These are phyloP conservation scores for Penicillium soppii DNA, from an alignment of 495 filamentous ascomycete species.

Conservation along the genomic window DNA sequence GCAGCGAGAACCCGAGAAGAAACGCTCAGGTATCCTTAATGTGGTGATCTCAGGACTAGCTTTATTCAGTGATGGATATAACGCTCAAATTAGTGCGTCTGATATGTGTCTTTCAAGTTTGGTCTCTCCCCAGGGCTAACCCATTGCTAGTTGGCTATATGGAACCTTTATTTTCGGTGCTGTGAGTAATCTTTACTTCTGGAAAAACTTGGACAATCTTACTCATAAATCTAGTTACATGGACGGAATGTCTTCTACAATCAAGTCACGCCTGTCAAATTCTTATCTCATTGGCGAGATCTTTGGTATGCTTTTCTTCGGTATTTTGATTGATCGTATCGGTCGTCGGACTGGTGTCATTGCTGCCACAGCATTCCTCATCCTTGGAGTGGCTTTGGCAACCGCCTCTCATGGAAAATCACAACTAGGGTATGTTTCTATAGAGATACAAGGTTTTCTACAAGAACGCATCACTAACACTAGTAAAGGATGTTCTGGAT, in stretches of 20 bases:
- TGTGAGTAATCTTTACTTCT: constrained; percentile 21
- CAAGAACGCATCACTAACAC: not conserved
- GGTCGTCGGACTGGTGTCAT: constrained; percentile 30
- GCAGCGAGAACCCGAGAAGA: constrained; percentile 5
- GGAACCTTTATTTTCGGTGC: constrained; percentile 35
- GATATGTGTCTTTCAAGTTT: not conserved
- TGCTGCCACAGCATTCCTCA: constrained; percentile 24
- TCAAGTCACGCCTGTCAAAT: constrained; percentile 33
- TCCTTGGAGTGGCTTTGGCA: constrained; percentile 28
- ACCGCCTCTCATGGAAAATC: constrained; percentile 31
- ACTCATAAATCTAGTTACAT: constrained; percentile 20
- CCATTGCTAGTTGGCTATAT: constrained; percentile 35
- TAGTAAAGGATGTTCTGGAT: constrained; percentile 54
- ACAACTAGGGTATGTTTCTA: constrained; percentile 19
- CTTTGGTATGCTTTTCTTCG: constrained; percentile 38
- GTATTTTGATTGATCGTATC: constrained; percentile 29
- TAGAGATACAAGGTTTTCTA: not conserved
- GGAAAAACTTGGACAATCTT: not conserved
- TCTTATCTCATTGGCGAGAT: constrained; percentile 36
- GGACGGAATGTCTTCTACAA: constrained; percentile 30
- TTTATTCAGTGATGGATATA: constrained; percentile 46
- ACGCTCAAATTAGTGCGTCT: constrained; percentile 35
- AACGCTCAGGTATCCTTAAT: constrained; percentile 25
- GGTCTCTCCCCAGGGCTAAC: not conserved
- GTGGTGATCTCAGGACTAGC: constrained; percentile 37